A percentile compares a stretch with the other conserved stretches of the same genome.
These are phyloP conservation scores for Apiotrichum brassicae DNA, from an alignment of 1,284 basidiomycete species.

Conservation along the genomic window DNA sequence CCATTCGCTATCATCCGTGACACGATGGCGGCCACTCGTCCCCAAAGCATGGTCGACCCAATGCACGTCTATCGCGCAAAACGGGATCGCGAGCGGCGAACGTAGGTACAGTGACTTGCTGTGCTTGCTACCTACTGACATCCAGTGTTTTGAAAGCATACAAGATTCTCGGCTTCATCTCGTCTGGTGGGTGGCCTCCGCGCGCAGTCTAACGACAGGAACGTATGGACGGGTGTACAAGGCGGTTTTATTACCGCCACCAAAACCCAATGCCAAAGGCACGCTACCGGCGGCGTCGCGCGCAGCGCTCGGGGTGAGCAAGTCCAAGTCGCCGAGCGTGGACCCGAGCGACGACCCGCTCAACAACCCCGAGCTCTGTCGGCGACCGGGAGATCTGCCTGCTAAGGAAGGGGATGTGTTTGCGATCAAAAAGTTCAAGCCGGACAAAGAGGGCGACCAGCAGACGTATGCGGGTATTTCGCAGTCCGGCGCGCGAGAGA, in stretches of 20 bases:
- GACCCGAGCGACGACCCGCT: slow-evolving; percentile 22
- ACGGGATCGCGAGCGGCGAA: slow-evolving; percentile 59
- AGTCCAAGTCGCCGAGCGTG: slow-evolving; percentile 9
- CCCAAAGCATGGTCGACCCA: slow-evolving; percentile 32
- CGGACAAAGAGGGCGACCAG: slow-evolving; percentile 94
- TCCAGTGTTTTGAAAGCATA: slow-evolving; percentile 71
- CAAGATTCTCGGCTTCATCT: slow-evolving; percentile 91
- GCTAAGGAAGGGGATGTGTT: slow-evolving; percentile 61
- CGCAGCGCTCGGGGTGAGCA: slow-evolving; percentile 22
- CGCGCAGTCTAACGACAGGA: slow-evolving; percentile 50
- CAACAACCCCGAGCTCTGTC: slow-evolving; percentile 42
- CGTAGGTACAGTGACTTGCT: slow-evolving; percentile 24
- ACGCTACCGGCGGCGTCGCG: slow-evolving; percentile 25
- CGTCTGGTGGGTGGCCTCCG: slow-evolving; percentile 55
- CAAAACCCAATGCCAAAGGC: slow-evolving; percentile 20
- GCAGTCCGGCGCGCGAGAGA: slow-evolving; percentile 93
- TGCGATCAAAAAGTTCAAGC: slow-evolving; percentile 99
- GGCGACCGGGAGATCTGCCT: slow-evolving; percentile 54
- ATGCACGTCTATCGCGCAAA: slow-evolving; percentile 80
- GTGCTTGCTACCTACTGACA: not conserved
- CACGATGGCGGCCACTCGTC: slow-evolving; percentile 14
- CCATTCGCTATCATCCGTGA: not conserved
- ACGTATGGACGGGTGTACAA: slow-evolving; percentile 99
- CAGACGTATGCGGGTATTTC: slow-evolving; percentile 93
- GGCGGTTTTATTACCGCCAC: slow-evolving; percentile 55